phyloP scores from a whole-genome alignment of 2,329 filamentous ascomycete species.

The Pseudocercospora musae region DNA sequence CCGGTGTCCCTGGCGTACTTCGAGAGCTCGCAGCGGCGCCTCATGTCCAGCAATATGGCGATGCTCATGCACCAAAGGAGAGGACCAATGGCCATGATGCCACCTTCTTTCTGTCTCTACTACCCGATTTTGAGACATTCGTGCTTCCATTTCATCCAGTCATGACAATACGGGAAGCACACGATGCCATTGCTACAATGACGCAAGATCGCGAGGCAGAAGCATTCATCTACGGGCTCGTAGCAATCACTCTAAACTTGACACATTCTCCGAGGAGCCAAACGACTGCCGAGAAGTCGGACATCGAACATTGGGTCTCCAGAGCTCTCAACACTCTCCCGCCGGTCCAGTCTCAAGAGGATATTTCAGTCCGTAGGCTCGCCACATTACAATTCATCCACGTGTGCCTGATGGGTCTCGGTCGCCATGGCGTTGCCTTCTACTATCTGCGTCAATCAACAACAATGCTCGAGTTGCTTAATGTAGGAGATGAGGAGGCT shows the following conservation, averaged over 20 bases:
- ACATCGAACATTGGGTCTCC: background rate
- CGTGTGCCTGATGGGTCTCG: conserved; percentile 5
- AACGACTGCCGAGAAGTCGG: background rate
- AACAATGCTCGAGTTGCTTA: conserved; percentile 1
- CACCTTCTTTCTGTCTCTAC: conserved; percentile 1
- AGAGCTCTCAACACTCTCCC: background rate
- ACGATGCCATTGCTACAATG: conserved; percentile 2
- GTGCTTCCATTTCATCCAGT: conserved; percentile 38
- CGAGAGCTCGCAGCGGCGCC: background rate
- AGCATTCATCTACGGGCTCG: conserved; percentile 5
- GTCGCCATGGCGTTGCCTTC: conserved; percentile 5
- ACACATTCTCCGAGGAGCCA: conserved; percentile 5
- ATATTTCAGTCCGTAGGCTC: background rate
- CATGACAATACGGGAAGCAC: conserved; percentile 16
- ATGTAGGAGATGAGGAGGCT: background rate
- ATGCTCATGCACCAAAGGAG: background rate
- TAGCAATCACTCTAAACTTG: conserved; percentile 1
- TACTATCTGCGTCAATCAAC: conserved; percentile 7
- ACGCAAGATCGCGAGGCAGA: background rate
- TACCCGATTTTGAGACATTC: conserved; percentile 4
- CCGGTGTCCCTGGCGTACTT: background rate
- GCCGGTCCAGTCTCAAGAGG: background rate
- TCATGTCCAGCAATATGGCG: background rate
- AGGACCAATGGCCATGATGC: background rate
- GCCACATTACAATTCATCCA: conserved; percentile 4